Evolutionary conservation across 257 asterid genomes (phyloP), one percentile per base, ranked within the genome.

Genomic region (Nicotiana attenuata): DNA sequence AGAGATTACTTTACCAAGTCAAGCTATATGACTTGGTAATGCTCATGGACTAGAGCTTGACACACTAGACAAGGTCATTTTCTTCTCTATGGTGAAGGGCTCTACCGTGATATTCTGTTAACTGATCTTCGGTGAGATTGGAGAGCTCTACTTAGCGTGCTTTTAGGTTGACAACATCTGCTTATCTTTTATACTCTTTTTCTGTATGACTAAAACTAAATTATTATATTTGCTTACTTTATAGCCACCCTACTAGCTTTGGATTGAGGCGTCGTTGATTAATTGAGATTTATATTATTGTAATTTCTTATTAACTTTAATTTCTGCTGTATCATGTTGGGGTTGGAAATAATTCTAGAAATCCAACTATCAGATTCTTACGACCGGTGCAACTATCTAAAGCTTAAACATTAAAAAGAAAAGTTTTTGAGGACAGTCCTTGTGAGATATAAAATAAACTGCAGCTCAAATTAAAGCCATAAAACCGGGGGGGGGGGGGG

Each of bases 251-350:
- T 16, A 13, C 76, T 33, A 33, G 53, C 53, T 35, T 67, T 67
- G 76, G 76, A 67, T 33, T 67, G 76, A 67, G 53, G 76, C 76
- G 38, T 67, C 53, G 38, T 33, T 67, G 76, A 35, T n/a, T 59
- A 10, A 59, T 31, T 67, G 53, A 19, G 53, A 10, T 67, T 35
- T 67, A 10, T 35, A 33, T 67, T 67, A 67, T n/a, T 67, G 19
- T 67, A 67, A 35, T 35, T 19, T 33, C 55, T 67, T 67, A 24
- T 41, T 35, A 19, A 9, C 76, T 67, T 33, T 35, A 67, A 19
- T 67, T 67, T 67, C 29, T 55, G 20, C n/a, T 55, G 60, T 55
- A 55, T 16, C 60, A 55, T 55, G 60, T 55, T 15, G 60, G 60
- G 8, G 10, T 55, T 55, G 60, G 60, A 55, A 55, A 15, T 55